A percentile compares a stretch with the other conserved stretches of the same genome.
phyloP scores from a whole-genome alignment of 192 early-diverging fungal genomes.

The Allomyces macrogynus region DNA sequence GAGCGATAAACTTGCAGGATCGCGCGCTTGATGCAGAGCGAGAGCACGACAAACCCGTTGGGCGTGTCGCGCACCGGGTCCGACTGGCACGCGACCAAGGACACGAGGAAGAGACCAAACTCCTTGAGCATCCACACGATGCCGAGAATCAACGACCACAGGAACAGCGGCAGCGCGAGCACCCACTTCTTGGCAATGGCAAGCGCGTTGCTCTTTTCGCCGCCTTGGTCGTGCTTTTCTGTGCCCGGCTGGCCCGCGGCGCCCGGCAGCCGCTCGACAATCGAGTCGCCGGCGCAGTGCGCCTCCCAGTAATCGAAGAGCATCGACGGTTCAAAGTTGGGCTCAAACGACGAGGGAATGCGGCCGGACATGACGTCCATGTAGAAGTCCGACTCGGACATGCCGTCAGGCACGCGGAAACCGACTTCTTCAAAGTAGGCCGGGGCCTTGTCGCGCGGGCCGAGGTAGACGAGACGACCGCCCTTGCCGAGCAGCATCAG shows the following conservation, averaged over 20 bases:
- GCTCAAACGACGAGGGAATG: constrained; percentile 15
- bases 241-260: constrained; percentile 4
- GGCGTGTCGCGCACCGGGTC: constrained; percentile 26
- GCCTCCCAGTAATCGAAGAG: constrained; percentile 27
- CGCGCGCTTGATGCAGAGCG: constrained; percentile 17
- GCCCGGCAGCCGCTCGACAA: neutral
- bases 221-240: neutral
- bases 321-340: constrained; percentile 16
- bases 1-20: constrained; percentile 30
- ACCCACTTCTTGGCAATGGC: constrained; percentile 7
- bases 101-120: constrained; percentile 12
- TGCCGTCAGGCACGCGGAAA: constrained; percentile 13
- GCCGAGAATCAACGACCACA: constrained; percentile 8
- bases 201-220: constrained; percentile 7
- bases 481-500: constrained; percentile 49
- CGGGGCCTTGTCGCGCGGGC: constrained; percentile 23
- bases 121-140: constrained; percentile 5
- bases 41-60: constrained; percentile 21
- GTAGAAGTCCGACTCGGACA: constrained; percentile 33
- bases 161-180: constrained; percentile 4
- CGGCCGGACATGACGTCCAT: constrained; percentile 45
- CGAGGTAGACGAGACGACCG: constrained; percentile 39
- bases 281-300: constrained; percentile 12
- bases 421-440: constrained; percentile 31
- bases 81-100: constrained; percentile 10